A percentile compares a stretch with the other conserved stretches of the same genome.
phyloP scores from a whole-genome alignment of 805 yeast genomes.

The Starmera amethionina region DNA sequence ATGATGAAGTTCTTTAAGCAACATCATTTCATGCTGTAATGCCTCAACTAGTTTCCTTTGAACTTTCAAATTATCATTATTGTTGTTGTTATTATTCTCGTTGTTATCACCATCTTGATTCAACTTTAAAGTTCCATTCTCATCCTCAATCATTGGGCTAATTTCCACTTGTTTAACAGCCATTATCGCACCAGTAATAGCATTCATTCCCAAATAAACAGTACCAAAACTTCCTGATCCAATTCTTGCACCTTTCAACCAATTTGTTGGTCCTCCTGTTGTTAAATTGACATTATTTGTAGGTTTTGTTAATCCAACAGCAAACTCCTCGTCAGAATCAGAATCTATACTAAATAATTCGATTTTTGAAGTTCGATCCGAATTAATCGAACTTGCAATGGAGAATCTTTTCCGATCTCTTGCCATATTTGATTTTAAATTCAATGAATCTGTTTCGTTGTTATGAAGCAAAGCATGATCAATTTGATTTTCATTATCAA shows the following conservation, averaged over 20 bases:
- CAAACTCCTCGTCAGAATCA: conserved; percentile 6
- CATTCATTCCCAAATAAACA: conserved; percentile 86
- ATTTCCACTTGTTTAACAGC: conserved; percentile 92
- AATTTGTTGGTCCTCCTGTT: conserved; percentile 62
- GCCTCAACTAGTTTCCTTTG: conserved; percentile 65
- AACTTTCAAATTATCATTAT: conserved; percentile 17
- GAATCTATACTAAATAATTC: conserved; percentile 17
- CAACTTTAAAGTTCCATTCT: conserved; percentile 17
- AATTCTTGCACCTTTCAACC: conserved; percentile 89
- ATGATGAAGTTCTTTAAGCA: conserved; percentile 74
- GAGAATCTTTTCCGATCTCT: conserved; percentile 17
- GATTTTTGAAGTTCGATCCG: conserved; percentile 16
- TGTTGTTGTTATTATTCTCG: neutral
- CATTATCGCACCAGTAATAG: conserved; percentile 89
- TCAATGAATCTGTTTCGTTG: conserved; percentile 17
- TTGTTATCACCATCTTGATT: conserved; percentile 20
- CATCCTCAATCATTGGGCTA: conserved; percentile 31
- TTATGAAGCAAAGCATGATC: conserved; percentile 33
- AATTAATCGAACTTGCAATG: conserved; percentile 13
- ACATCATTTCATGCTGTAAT: conserved; percentile 67
- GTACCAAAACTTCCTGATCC: conserved; percentile 95
- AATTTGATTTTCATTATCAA: conserved; percentile 45
- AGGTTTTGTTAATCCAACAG: neutral
- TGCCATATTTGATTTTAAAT: conserved; percentile 22
- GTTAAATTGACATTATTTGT: conserved; percentile 9